Evolutionary conservation across 2,329 filamentous ascomycete genomes (phyloP).

Genomic region (Celoporthe dispersa): DNA sequence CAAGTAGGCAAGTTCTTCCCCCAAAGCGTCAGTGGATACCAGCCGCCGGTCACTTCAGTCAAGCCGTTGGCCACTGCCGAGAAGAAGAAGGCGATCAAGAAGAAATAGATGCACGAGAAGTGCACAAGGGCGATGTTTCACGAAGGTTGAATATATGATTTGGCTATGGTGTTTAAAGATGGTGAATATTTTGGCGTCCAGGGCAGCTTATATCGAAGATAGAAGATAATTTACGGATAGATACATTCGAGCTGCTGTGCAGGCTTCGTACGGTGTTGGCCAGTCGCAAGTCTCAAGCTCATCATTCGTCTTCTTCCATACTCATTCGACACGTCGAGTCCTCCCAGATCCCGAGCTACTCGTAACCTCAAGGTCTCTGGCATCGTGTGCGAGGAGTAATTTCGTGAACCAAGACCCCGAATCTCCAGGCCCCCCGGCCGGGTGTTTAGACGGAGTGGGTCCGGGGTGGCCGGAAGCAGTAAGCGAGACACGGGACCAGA

Average conservation of each 20-base stretch:
- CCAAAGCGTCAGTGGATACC: slow-evolving; percentile 47
- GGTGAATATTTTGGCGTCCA: neutral
- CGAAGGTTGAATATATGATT: neutral
- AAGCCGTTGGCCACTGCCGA: slow-evolving; percentile 42
- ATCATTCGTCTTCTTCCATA: neutral
- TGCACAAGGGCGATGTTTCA: too few species aligned
- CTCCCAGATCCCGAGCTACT: neutral
- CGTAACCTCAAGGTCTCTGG: neutral
- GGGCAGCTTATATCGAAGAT: neutral
- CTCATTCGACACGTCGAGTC: neutral
- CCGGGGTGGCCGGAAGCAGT: neutral
- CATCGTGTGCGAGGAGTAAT: neutral
- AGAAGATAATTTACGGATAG: neutral
- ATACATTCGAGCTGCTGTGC: neutral
- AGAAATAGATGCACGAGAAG: neutral
- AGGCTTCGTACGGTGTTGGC: neutral
- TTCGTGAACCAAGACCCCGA: neutral
- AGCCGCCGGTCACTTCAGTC: slow-evolving; percentile 45
- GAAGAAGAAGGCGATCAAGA: slow-evolving; percentile 8
- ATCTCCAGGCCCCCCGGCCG: neutral
- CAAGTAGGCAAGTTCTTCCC: slow-evolving; percentile 86
- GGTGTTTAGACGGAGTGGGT: neutral
- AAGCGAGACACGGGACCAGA: neutral
- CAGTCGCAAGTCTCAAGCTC: neutral
- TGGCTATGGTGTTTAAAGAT: too few species aligned